Base-by-base conservation (phyloP, 331 rosid genomes). In the Malus hybrid region DNA sequence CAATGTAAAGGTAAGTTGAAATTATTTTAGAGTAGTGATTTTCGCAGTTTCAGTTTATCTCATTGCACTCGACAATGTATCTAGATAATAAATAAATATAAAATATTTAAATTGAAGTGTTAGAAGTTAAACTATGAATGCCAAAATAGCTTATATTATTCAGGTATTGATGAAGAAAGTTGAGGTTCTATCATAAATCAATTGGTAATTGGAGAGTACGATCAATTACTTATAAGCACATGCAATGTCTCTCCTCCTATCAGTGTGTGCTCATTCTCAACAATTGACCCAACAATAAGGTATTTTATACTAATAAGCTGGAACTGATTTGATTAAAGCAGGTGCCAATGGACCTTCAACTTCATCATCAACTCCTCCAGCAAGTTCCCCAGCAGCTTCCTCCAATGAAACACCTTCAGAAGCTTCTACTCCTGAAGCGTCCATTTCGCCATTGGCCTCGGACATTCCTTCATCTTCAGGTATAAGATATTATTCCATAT, bases 1-100 rank as follows among this genome's bases (percentile, higher is more conserved):
- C 89, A 79, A 52, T 91, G 97, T 66, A 72, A 86, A 69, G 84
- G 96, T 91, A 80, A 67, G 42, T 59, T 8, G 14, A 20, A 67
- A 16, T 27, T 72, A 19, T 19, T 6, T 0, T 3, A 42, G 7
- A 15, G 55, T 15, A 50, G 19, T 50, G 55, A 50, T 15, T 50
- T 50, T 50, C 7, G 19, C 8, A 50, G 55, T 50, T 6, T 50
- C 55, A 50, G 18, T 48, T 50, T 50, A 1, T 50, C 19, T 14
- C 55, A 1, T 50, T 6, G 55, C n/a, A 15, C 8, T 50, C n/a
- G 19, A 50, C 55, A 50, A 15, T 0, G 55, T 2, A 50, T 50
- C 7, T 16, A 50, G 19, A 14, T 14, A 48, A 14, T 48, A 48
- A 4, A 48, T 5, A 15, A 48, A 14, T 48, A 48, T 14, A 48